Percentiles rank a stretch among this genome's conserved stretches.
These are phyloP conservation scores for Agarophyton chilense DNA, from an alignment of 23 red algal genomes.

Conservation along the genomic window DNA sequence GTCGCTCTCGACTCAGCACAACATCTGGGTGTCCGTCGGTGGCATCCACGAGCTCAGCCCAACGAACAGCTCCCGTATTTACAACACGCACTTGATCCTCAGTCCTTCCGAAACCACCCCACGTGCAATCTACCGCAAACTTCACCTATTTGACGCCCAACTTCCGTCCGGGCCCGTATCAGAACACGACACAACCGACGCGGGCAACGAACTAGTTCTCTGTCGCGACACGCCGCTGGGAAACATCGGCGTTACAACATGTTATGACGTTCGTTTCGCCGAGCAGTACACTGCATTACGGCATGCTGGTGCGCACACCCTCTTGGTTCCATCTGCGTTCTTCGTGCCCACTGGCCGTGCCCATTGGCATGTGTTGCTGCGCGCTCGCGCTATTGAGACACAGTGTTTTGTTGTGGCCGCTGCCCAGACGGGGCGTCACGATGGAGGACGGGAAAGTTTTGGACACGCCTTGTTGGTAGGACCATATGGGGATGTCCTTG, in stretches of 20 bases:
- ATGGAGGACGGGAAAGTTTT: not conserved
- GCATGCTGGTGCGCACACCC: constrained; percentile 32
- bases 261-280: constrained; percentile 80
- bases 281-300: constrained; percentile 54
- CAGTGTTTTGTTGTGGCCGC: constrained; percentile 67
- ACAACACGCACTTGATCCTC: constrained; percentile 73
- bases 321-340: constrained; percentile 73
- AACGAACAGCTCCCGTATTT: constrained; percentile 8
- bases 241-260: constrained; percentile 65
- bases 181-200: constrained; percentile 43
- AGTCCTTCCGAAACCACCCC: not conserved
- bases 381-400: constrained; percentile 71
- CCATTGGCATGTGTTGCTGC: constrained; percentile 72
- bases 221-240: constrained; percentile 68
- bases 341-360: constrained; percentile 49
- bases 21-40: constrained; percentile 70
- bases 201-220: constrained; percentile 26
- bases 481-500: constrained; percentile 23
- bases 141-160: constrained; percentile 60
- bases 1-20: constrained; percentile 50
- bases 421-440: constrained; percentile 57
- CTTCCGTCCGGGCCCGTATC: constrained; percentile 36
- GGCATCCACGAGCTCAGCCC: constrained; percentile 71
- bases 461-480: constrained; percentile 51
- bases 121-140: constrained; percentile 74